Conservation (phyloP, 2,329 filamentous ascomycete species). For the Beauveria asiatica region DNA sequence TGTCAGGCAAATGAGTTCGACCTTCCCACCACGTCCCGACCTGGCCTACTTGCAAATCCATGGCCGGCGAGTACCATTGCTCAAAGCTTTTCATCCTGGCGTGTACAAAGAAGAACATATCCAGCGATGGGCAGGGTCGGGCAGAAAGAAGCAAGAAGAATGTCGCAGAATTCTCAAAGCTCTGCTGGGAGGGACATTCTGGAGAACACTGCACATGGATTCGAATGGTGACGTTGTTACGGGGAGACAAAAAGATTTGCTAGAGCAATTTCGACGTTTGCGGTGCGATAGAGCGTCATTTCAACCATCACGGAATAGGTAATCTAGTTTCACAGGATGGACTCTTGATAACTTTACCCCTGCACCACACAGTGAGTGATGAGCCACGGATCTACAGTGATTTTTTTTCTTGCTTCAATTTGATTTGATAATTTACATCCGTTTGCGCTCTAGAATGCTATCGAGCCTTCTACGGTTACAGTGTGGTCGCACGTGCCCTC, state of each 20-base stretch:
- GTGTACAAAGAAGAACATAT: background rate
- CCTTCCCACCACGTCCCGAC: background rate
- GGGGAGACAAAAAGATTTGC: conserved; percentile 21
- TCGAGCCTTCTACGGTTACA: too few relatives aligned
- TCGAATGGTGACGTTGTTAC: conserved; percentile 11
- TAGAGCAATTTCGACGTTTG: conserved; percentile 15
- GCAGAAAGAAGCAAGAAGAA: background rate
- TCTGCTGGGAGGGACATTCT: background rate
- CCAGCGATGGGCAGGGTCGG: background rate
- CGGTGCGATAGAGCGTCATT: conserved; percentile 13
- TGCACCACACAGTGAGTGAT: too few relatives aligned
- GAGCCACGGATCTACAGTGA: too few relatives aligned
- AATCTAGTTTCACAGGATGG: too few relatives aligned
- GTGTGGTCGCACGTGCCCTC: too few relatives aligned
- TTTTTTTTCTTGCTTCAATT: too few relatives aligned
- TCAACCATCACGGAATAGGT: too few relatives aligned
- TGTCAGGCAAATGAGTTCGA: background rate
- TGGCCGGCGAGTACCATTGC: background rate
- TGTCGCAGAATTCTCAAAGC: background rate
- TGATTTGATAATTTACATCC: too few relatives aligned
- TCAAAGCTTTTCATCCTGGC: conserved; percentile 1
- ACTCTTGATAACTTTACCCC: too few relatives aligned
- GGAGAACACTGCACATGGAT: background rate
- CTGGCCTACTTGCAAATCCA: background rate
- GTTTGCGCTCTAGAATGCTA: too few relatives aligned